Conservation (phyloP, 805 yeast genomes). For the Starmerella vaccinii region DNA sequence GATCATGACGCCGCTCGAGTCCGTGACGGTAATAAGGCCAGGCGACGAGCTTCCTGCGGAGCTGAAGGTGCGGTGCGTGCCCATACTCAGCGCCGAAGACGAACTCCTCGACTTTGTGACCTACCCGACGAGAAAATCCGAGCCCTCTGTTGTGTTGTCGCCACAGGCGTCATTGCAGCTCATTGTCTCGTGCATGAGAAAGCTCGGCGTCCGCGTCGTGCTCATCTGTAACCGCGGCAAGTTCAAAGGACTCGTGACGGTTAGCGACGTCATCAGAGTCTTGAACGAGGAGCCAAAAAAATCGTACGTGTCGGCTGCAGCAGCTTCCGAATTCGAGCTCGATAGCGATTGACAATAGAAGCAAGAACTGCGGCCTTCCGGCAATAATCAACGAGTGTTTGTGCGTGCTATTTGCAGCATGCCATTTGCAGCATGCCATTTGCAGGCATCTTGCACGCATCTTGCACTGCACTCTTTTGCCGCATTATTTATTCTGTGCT, state of each 20-base stretch:
- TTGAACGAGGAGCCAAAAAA: background rate
- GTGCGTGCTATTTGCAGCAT: too few relatives aligned
- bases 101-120: slow-evolving; percentile 14
- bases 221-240: slow-evolving; percentile 14
- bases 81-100: slow-evolving; percentile 15
- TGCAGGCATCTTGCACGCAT: too few relatives aligned
- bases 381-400: background rate
- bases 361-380: too few relatives aligned
- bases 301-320: background rate
- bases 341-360: slow-evolving; percentile 8
- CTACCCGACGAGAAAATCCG: slow-evolving; percentile 13
- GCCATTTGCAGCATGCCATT: too few relatives aligned
- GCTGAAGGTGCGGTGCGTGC: slow-evolving; percentile 12
- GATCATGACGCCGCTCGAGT: slow-evolving; percentile 12
- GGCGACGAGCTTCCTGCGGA: background rate
- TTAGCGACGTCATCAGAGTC: slow-evolving; percentile 15
- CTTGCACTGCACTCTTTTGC: too few relatives aligned
- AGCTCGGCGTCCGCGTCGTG: slow-evolving; percentile 22
- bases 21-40: background rate
- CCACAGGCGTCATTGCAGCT: slow-evolving; percentile 16
- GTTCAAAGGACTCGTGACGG: slow-evolving; percentile 17
- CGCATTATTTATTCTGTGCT: too few relatives aligned
- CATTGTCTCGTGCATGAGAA: slow-evolving; percentile 11
- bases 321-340: slow-evolving; percentile 14
- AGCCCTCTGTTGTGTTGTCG: slow-evolving; percentile 18